Base-by-base conservation (phyloP, 129 eudicot genomes). In the Deinandra increscens region DNA sequence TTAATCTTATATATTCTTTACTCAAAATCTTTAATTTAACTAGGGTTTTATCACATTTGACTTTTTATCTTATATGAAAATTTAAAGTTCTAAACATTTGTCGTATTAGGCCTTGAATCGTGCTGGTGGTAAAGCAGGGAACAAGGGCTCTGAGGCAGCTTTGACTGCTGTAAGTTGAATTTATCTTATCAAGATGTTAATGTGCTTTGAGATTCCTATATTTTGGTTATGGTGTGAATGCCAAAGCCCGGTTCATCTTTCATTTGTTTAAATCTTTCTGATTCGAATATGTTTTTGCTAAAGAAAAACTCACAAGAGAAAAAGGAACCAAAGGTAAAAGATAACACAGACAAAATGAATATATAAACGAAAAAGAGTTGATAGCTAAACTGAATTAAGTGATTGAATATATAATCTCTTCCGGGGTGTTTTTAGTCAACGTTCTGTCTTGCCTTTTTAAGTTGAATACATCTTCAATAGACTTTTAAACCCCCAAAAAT, bases 111-210 rank as follows among this genome's bases (percentile, higher is more conserved):
- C 98, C 53, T 44, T 93, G 62, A 89, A 89, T 70, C 89, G 98
- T 77, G 96, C 92, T 43, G 98, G 98, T 79, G 98, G 98, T 17
- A 93, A 93, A 69, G 79, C 95, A 12, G 98, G 98, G 70, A 93
- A 93, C 80, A 93, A 89, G 83, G 98, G 98, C 53, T 75, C 96
- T 11, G 98, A 93, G 84, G 79, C 98, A 26, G 98, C 98, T 64
- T 73, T 93, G 73, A 87, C 95, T 10, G 98, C 98, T 67, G 98
- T 92, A 86, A 86, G 98, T 92, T 70, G 44, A 42, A 75, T 66
- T 41, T 64, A 41, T 38, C 58, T 53, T 46, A 29, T 39, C 8
- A 55, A 38, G 26, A 22, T 39, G 41, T 58, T 39, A 22, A 43
- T 51, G n/a, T 53, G 20, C 48, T 50, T 31, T 14, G 4, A 3